Evolutionary conservation across 805 yeast genomes (phyloP), one percentile per base, ranked within the genome.

Genomic region (baker's yeast (Saccharomyces cerevisiae)): DNA sequence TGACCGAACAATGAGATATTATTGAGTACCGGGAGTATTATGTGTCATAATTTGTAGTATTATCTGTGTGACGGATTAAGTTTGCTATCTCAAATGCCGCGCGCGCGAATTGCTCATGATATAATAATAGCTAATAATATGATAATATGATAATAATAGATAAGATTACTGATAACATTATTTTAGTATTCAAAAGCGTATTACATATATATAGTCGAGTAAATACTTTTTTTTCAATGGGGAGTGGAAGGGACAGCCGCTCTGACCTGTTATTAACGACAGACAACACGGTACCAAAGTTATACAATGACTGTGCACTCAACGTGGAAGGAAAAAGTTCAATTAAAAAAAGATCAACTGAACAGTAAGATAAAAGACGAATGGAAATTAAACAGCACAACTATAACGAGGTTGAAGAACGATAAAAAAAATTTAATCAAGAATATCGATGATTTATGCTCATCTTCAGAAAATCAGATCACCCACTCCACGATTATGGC

Each of bases 401-500:
- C 48, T 5, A 54, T 57, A 10, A 22, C 36, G 21, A 46, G 43
- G 32, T 26, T 59, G 21, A 51, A 52, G 17, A 26, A 43, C 29
- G 57, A 54, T 41, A 51, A 54, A 28, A 56, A 56, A n/a, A 49
- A 53, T 47, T 50, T 62, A n/a, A 30, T 51, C 31, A 46, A 41
- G 29, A 56, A 57, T 46, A 41, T 61, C 10, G 64, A 62, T 32
- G 22, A 41, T 6, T 30, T 52, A 17, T 53, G 61, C 21, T 47
- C 66, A 4, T 46, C 48, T 17, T 10, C 48, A 10, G 66, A 62
- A 48, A 56, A 56, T 48, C 52, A 17, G 5, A 61, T 62, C 21
- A 60, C 65, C 2, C 48, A 59, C 28, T 55, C 58, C n/a, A 57
- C 64, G 4, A 52, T 60, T 17, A 43, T 57, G 26, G 47, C 57